These are phyloP conservation scores for Aureobasidium leucospermi DNA, from an alignment of 2,329 filamentous ascomycete genomes.

Conservation along the genomic window DNA sequence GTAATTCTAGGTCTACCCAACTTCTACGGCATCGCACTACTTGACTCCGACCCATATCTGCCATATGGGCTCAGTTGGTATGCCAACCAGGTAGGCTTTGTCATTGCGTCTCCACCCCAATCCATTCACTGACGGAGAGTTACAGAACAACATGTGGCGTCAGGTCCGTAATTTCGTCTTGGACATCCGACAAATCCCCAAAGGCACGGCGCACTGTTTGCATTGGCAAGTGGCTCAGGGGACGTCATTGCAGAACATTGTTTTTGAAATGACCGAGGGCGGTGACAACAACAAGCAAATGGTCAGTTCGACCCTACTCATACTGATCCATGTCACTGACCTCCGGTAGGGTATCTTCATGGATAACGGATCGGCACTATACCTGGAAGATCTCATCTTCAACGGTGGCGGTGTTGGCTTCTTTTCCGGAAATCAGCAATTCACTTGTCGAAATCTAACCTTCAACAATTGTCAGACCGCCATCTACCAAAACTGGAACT, in stretches of 20 bases:
- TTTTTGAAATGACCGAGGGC: constrained; percentile 41
- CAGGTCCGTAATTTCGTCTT: constrained; percentile 53
- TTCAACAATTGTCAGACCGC: constrained; percentile 79
- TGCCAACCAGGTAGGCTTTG: constrained; percentile 18
- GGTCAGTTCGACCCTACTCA: neutral
- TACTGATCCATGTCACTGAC: neutral
- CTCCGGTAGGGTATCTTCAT: constrained; percentile 50
- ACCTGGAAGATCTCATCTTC: constrained; percentile 77
- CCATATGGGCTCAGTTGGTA: constrained; percentile 27
- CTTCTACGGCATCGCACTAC: constrained; percentile 27
- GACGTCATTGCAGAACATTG: constrained; percentile 52
- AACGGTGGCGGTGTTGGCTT: constrained; percentile 72
- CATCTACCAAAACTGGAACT: constrained; percentile 88
- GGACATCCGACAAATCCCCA: constrained; percentile 35
- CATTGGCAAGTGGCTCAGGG: constrained; percentile 65
- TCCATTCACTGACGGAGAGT: neutral
- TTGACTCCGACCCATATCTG: constrained; percentile 29
- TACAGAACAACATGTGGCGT: constrained; percentile 44
- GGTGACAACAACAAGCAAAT: constrained; percentile 15
- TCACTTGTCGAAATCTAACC: constrained; percentile 72
- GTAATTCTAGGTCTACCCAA: constrained; percentile 22
- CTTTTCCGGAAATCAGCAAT: constrained; percentile 81
- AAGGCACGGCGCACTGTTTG: constrained; percentile 40
- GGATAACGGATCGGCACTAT: constrained; percentile 61
- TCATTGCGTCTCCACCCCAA: neutral